Base-by-base conservation (phyloP, 2,329 filamentous ascomycete species). In the Rhexocercosporidium sp. region DNA sequence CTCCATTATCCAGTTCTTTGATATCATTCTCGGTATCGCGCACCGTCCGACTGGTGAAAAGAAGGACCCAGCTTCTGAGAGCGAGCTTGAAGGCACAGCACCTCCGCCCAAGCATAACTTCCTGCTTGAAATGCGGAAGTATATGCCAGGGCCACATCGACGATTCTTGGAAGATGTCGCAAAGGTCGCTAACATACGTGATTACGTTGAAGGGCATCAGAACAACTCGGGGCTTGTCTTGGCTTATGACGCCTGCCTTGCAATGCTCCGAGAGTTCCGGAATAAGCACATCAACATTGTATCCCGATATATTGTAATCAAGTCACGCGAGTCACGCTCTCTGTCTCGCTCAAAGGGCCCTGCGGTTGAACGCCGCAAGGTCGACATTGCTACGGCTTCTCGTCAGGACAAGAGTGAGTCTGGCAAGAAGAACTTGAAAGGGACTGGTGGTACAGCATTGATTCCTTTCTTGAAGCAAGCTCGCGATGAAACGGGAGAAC, bases 281-380 rank as follows among this genome's bases (percentile, higher is more conserved):
- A 94, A 97, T 80, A 97, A 94, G 79, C 96, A 99, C 79, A 97
- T 99, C 74, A 92, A 93, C 78, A 95, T 99, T 73, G 96, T 99
- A 20, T 94, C 93, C 4, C 91, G 96, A 47, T 99, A 98, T 82
- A 97, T 99, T 78, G 92, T 99, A 75, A 83, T 96, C 72, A 94
- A 95, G 53, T 94, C 92, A 1, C 89, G 92, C 27, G 91, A 95
- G 78, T 87, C 89, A 7, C 85, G 90, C 62, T 88, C 86, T 0
- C 82, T 89, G 54, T 86, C 87, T 67, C 85, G 88, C 53, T 88
- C 88, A 18, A 73, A 74, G 61, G 74, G 72, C 22, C 37, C 82
- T 84, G 64, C 88, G 83, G 68, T 86, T 84, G 22, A 85, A 85
- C 76, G 82, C 78, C n/a, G 80, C 80, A 74, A 82, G 82, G 46